Conservation (phyloP, 345 rosid genomes). For the Salix exigua region DNA sequence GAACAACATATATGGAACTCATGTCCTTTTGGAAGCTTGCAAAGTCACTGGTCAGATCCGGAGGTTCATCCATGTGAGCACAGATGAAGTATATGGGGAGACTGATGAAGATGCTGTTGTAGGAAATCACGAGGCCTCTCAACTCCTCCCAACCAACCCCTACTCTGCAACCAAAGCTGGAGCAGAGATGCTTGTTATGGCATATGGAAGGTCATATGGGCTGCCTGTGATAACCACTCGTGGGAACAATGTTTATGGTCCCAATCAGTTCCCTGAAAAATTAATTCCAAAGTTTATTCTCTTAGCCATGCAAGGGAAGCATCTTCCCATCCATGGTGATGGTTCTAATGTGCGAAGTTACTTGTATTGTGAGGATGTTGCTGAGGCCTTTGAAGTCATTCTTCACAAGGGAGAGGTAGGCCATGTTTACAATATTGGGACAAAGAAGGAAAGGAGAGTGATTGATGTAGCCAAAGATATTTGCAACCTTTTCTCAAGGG, state of each 20-base stretch:
- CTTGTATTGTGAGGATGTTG: constrained; percentile 88
- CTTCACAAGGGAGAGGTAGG: constrained; percentile 93
- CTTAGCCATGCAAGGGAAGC: constrained; percentile 66
- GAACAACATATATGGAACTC: constrained; percentile 85
- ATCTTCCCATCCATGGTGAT: constrained; percentile 87
- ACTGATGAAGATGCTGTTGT: constrained; percentile 91
- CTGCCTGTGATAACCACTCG: constrained; percentile 89
- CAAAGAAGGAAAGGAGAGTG: constrained; percentile 85
- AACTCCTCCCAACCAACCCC: constrained; percentile 91
- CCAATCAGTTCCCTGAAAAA: constrained; percentile 86
- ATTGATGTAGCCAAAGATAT: constrained; percentile 79
- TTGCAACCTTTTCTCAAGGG: constrained; percentile 61
- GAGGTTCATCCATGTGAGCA: constrained; percentile 91
- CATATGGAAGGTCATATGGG: constrained; percentile 84
- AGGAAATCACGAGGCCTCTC: constrained; percentile 91
- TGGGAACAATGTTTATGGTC: constrained; percentile 90
- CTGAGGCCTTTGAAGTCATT: constrained; percentile 83
- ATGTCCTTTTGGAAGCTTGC: constrained; percentile 84
- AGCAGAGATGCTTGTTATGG: constrained; percentile 97
- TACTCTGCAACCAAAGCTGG: constrained; percentile 92
- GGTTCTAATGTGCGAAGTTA: constrained; percentile 85
- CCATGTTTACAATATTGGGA: constrained; percentile 81
- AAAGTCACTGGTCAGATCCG: constrained; percentile 84
- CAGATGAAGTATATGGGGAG: constrained; percentile 92
- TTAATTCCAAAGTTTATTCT: constrained; percentile 83